Evolutionary conservation across 2,329 filamentous ascomycete genomes (phyloP).

Genomic region (Tolypocladium inflatum): DNA sequence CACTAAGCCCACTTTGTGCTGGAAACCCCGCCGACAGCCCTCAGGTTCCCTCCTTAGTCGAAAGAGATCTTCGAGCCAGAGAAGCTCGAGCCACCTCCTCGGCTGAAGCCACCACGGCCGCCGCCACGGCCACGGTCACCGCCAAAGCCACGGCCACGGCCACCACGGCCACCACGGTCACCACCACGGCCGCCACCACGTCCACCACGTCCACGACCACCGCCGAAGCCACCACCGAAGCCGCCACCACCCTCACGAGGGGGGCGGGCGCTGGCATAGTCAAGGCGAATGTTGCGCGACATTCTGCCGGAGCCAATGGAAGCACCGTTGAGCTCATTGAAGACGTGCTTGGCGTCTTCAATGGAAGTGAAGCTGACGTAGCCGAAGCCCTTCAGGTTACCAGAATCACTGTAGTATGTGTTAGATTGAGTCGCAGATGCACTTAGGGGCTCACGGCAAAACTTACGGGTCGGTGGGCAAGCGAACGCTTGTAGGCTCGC

Average conservation of each 20-base stretch:
- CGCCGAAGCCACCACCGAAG: slow-evolving; percentile 42
- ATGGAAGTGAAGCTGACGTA: slow-evolving; percentile 78
- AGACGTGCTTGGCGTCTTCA: slow-evolving; percentile 72
- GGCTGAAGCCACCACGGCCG: slow-evolving; percentile 41
- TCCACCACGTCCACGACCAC: slow-evolving; percentile 35
- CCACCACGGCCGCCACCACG: slow-evolving; percentile 32
- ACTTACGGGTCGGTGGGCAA: slow-evolving; percentile 75
- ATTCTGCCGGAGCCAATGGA: slow-evolving; percentile 54
- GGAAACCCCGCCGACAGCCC: slow-evolving; percentile 33
- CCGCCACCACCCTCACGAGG: slow-evolving; percentile 45
- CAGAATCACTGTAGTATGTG: slow-evolving; percentile 50
- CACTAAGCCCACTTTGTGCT: slow-evolving; percentile 36
- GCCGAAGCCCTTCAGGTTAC: slow-evolving; percentile 83
- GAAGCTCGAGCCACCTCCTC: slow-evolving; percentile 25
- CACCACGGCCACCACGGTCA: slow-evolving; percentile 36
- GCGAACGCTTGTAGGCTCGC: slow-evolving; percentile 67
- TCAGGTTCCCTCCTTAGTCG: slow-evolving; percentile 32
- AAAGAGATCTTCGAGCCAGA: slow-evolving; percentile 74
- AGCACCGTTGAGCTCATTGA: slow-evolving; percentile 60
- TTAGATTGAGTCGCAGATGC: slow-evolving; percentile 1
- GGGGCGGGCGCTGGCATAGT: slow-evolving; percentile 64
- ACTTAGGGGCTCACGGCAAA: neutral
- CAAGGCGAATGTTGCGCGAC: slow-evolving; percentile 69
- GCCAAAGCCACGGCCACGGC: slow-evolving; percentile 40
- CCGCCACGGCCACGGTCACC: slow-evolving; percentile 44